Conservation (phyloP, 75 land plant species). For the Cryptomeria japonica region DNA sequence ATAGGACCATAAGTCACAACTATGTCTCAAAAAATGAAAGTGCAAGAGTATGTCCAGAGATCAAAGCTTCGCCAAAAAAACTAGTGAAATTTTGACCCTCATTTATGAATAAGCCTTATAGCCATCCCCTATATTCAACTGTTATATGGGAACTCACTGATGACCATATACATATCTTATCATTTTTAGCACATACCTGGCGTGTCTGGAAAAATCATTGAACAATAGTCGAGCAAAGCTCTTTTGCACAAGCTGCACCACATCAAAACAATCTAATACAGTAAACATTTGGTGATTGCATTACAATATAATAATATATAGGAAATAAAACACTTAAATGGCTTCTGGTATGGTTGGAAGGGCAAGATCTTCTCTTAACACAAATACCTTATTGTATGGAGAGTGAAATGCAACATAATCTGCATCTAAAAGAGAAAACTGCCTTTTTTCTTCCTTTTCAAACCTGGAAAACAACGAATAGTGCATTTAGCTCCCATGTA, state of each 20-base stretch:
- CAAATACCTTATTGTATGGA: slow-evolving; percentile 93
- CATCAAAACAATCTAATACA: not conserved
- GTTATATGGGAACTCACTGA: not conserved
- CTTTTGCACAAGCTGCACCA: slow-evolving; percentile 94
- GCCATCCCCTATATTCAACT: not conserved
- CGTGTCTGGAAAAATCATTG: slow-evolving; percentile 72
- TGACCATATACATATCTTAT: not conserved
- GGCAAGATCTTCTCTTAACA: not conserved
- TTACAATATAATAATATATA: not conserved
- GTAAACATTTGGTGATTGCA: not conserved
- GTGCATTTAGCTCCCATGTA: not conserved
- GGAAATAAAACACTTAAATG: not conserved
- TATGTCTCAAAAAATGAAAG: not conserved
- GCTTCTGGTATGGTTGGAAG: not conserved
- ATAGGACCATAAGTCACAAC: too few species aligned
- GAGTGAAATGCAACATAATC: slow-evolving; percentile 89
- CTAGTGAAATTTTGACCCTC: not conserved
- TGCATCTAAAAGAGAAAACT: slow-evolving; percentile 77
- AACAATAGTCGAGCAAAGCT: slow-evolving; percentile 89
- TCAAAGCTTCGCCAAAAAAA: not conserved
- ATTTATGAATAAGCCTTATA: not conserved
- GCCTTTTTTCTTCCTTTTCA: slow-evolving; percentile 76
- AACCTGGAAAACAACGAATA: slow-evolving; percentile 35
- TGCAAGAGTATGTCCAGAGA: not conserved
- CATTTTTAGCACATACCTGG: slow-evolving; percentile 46